These are phyloP conservation scores for Citrullus colocynthis DNA, from an alignment of 306 rosid species.

Conservation along the genomic window DNA sequence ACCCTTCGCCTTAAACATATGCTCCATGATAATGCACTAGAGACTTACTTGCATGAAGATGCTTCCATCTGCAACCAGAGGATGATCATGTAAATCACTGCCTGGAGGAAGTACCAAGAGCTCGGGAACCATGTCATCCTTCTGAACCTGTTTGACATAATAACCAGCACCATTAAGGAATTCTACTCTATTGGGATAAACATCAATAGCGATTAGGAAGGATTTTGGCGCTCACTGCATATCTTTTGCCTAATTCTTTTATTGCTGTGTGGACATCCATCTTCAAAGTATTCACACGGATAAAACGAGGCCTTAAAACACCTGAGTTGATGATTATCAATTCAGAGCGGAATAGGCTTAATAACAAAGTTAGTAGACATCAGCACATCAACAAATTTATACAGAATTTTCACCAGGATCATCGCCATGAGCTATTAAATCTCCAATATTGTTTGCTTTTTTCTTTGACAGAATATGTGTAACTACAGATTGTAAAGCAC, in stretches of 20 bases:
- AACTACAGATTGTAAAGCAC: constrained; percentile 35
- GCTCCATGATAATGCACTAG: background rate
- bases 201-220: background rate
- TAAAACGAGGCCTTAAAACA: constrained; percentile 54
- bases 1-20: background rate
- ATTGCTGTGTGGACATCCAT: constrained; percentile 55
- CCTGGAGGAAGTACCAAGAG: constrained; percentile 76
- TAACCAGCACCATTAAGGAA: background rate
- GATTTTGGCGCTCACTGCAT: constrained; percentile 27
- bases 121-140: constrained; percentile 62
- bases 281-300: constrained; percentile 85
- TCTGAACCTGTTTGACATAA: constrained; percentile 44
- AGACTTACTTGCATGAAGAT: constrained; percentile 77
- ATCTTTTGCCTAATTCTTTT: constrained; percentile 40
- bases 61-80: constrained; percentile 62
- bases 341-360: background rate
- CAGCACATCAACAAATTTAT: background rate
- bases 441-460: constrained; percentile 40
- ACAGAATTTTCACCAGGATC: constrained; percentile 40
- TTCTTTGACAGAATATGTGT: constrained; percentile 36
- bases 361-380: background rate
- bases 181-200: background rate
- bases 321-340: constrained; percentile 28
- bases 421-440: constrained; percentile 39
- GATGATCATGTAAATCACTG: constrained; percentile 79